phyloP scores from a whole-genome alignment of 257 asterid genomes.

The Gentiana straminea region DNA sequence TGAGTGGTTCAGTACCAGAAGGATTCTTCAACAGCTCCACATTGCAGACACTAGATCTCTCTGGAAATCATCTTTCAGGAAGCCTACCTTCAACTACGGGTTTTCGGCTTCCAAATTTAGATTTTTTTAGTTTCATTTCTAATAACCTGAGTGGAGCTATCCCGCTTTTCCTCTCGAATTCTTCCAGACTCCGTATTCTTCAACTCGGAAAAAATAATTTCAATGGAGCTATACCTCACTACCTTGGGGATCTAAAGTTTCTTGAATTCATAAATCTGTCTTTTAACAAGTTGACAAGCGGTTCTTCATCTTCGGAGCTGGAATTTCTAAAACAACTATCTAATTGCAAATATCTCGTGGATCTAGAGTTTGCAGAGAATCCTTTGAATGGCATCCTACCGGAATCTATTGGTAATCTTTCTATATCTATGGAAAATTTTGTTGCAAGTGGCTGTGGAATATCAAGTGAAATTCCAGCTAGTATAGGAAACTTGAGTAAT shows the following conservation, averaged over 20 bases:
- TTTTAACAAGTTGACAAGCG: background rate
- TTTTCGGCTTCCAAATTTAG: slow-evolving; percentile 10
- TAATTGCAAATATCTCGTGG: background rate
- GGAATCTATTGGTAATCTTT: slow-evolving; percentile 1
- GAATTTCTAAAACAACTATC: slow-evolving; percentile 4
- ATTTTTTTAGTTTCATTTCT: background rate
- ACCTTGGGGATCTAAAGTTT: slow-evolving; percentile 5
- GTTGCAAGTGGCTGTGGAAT: too few species aligned
- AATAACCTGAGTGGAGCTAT: slow-evolving; percentile 4
- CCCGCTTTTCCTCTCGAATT: background rate
- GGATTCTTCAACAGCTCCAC: too few species aligned
- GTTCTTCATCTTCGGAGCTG: background rate
- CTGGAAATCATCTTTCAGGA: too few species aligned
- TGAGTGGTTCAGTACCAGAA: too few species aligned
- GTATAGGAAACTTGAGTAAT: too few species aligned
- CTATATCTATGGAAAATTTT: too few species aligned
- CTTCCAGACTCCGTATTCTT: background rate
- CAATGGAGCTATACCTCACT: slow-evolving; percentile 17
- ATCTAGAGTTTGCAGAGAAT: background rate
- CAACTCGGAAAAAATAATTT: slow-evolving; percentile 6
- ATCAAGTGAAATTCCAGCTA: too few species aligned
- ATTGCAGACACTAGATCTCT: too few species aligned
- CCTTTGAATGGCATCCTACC: slow-evolving; percentile 5
- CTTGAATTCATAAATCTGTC: background rate
- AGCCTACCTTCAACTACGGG: background rate